These are phyloP conservation scores for Fomitopsis betulina DNA, from an alignment of 1,284 basidiomycete species.

Conservation along the genomic window DNA sequence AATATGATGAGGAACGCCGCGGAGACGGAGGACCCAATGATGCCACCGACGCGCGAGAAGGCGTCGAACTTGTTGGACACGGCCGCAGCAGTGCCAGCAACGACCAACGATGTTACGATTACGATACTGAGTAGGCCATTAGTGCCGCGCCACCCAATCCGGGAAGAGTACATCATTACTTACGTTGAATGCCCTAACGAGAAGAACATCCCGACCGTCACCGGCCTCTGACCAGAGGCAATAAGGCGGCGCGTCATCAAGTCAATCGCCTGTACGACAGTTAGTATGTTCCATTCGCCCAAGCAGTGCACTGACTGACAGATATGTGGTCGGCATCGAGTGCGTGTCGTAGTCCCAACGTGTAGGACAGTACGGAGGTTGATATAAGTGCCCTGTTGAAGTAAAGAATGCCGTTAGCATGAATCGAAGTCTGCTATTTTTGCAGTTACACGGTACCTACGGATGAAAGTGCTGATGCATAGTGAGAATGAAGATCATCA, in stretches of 20 bases:
- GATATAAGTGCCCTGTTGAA: neutral
- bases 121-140: no score
- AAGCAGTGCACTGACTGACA: neutral
- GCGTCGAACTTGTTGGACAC: no score
- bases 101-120: no score
- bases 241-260: neutral
- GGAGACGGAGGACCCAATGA: no score
- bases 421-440: neutral
- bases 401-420: neutral
- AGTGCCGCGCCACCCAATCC: no score
- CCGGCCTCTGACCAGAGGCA: neutral
- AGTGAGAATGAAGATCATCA: no score
- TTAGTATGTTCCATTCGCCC: neutral
- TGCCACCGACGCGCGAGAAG: no score
- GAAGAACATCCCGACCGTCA: neutral
- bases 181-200: neutral
- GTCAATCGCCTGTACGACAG: neutral
- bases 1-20: no score
- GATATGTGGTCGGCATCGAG: neutral
- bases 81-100: no score
- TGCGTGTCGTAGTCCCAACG: neutral
- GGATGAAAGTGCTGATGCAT: neutral
- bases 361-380: neutral
- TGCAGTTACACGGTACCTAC: neutral
- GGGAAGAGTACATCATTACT: neutral